Conservation (phyloP, 139 green algal species). For the Bryopsis sp. region DNA sequence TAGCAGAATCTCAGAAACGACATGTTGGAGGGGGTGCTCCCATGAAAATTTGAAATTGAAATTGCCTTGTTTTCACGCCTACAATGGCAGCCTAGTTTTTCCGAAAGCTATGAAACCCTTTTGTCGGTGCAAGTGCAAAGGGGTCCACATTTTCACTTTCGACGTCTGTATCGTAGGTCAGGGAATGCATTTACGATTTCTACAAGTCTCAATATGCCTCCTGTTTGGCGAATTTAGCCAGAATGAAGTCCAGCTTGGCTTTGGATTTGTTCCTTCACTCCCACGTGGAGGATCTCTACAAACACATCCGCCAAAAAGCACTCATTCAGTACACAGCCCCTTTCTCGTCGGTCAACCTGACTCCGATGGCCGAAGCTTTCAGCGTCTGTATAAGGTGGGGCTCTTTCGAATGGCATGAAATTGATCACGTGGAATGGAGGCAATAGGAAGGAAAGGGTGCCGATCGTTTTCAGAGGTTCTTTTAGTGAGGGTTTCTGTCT, state of each 20-base stretch:
- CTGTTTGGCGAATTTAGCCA: constrained; percentile 57
- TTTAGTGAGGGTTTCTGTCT: too few relatives aligned
- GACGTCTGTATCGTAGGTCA: constrained; percentile 44
- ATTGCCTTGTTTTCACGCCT: too few relatives aligned
- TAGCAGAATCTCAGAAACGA: too few relatives aligned
- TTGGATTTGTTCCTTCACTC: constrained; percentile 70
- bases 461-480: too few relatives aligned
- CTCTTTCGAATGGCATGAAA: background rate
- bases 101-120: too few relatives aligned
- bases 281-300: constrained; percentile 55
- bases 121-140: too few relatives aligned
- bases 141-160: background rate
- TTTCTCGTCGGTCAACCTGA: constrained; percentile 74
- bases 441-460: too few relatives aligned
- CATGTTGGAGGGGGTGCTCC: too few relatives aligned
- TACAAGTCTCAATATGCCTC: constrained; percentile 63
- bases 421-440: too few relatives aligned
- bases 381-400: constrained; percentile 36
- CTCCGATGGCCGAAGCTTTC: constrained; percentile 71
- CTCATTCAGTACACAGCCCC: constrained; percentile 81
- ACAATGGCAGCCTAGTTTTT: too few relatives aligned
- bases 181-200: constrained; percentile 79
- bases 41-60: too few relatives aligned
- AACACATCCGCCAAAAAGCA: constrained; percentile 54
- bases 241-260: constrained; percentile 41